Percentiles rank a stretch among this genome's conserved stretches.
These are phyloP conservation scores for Phallus indusiatus DNA, from an alignment of 768 basidiomycete genomes.

Conservation along the genomic window DNA sequence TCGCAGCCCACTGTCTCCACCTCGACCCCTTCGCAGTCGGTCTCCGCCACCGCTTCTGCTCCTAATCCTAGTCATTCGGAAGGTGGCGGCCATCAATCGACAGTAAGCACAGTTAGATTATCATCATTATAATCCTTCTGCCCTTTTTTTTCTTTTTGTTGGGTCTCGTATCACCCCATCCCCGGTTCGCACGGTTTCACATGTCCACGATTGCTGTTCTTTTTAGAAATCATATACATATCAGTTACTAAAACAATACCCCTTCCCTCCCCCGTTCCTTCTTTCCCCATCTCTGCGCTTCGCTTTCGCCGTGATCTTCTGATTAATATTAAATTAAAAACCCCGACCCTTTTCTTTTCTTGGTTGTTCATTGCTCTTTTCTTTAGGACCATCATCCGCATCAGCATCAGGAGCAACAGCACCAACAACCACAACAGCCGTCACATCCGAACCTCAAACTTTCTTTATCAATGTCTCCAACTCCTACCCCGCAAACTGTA, in stretches of 20 bases:
- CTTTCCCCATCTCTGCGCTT: no score
- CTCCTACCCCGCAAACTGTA: conserved; percentile 10
- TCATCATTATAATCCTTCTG: not conserved
- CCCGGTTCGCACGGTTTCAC: not conserved
- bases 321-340: not conserved
- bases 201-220: no score
- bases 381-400: not conserved
- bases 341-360: not conserved
- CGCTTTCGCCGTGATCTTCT: not conserved
- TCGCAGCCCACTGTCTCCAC: no score
- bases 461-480: not conserved
- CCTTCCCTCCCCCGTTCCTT: no score
- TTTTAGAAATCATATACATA: not conserved
- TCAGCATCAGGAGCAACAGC: no score
- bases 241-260: no score
- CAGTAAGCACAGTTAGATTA: not conserved
- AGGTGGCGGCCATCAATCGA: not conserved
- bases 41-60: no score
- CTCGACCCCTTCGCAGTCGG: no score
- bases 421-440: not conserved
- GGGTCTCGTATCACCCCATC: not conserved
- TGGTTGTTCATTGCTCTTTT: not conserved
- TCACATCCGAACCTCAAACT: not conserved
- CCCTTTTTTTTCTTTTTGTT: not conserved
- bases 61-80: not conserved